Conservation (phyloP, 305 asterid genomes). For the Fraxinus greggii region DNA sequence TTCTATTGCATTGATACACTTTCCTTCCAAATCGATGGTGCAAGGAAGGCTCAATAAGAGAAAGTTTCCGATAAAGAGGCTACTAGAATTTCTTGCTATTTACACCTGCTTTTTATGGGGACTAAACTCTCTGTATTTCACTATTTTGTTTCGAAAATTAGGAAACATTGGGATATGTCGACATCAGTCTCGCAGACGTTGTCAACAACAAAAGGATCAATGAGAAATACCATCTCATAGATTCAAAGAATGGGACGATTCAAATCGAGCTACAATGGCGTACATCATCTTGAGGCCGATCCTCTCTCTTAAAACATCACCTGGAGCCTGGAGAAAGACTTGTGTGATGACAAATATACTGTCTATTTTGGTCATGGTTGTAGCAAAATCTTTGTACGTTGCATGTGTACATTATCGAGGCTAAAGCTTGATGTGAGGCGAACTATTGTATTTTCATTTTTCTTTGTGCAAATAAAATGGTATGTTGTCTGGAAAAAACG, state of each 20-base stretch:
- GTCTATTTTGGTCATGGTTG: neutral
- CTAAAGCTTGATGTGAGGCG: neutral
- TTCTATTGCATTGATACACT: neutral
- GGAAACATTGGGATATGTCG: constrained; percentile 64
- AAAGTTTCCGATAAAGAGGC: neutral
- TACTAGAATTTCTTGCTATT: neutral
- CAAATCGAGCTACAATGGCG: constrained; percentile 71
- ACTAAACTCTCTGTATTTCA: neutral
- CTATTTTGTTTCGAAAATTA: constrained; percentile 24
- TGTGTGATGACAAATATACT: neutral
- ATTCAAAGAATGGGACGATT: constrained; percentile 64
- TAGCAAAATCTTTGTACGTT: neutral
- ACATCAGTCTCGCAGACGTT: constrained; percentile 60
- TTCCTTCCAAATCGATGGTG: neutral
- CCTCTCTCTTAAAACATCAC: neutral
- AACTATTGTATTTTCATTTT: neutral
- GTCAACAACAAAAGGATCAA: constrained; percentile 59
- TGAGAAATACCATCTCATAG: constrained; percentile 65
- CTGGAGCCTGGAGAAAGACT: neutral
- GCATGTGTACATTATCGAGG: neutral
- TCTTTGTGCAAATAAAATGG: neutral
- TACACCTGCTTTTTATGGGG: neutral
- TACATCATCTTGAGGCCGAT: constrained; percentile 38
- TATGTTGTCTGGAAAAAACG: neutral
- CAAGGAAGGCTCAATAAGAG: neutral